These are phyloP conservation scores for Eutrema yunnanense DNA, from an alignment of 345 rosid genomes.

Conservation along the genomic window DNA sequence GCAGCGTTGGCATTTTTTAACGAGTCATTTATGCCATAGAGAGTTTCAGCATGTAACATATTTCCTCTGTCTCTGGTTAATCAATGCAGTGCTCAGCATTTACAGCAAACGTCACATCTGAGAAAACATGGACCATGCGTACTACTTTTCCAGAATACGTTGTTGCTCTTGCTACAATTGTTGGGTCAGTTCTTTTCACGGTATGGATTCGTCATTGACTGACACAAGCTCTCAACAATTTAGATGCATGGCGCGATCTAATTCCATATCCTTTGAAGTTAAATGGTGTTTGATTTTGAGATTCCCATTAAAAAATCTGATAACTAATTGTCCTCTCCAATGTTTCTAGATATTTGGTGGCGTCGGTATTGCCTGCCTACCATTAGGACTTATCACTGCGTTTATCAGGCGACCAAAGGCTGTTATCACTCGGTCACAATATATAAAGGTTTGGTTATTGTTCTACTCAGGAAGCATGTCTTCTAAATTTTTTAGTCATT, in stretches of 20 bases:
- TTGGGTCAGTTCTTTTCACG: conserved; percentile 96
- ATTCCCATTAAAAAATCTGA: neutral
- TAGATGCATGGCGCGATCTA: neutral
- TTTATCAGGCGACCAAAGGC: conserved; percentile 97
- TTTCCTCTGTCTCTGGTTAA: conserved; percentile 16
- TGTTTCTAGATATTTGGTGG: conserved; percentile 89
- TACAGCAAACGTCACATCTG: conserved; percentile 63
- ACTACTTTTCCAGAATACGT: conserved; percentile 96
- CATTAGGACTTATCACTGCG: conserved; percentile 88
- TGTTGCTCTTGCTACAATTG: conserved; percentile 98
- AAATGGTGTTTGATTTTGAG: neutral
- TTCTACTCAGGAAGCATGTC: neutral
- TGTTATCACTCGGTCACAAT: conserved; percentile 96
- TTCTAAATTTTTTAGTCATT: conserved; percentile 1
- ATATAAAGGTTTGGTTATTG: conserved; percentile 64
- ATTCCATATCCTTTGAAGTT: neutral
- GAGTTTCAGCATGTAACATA: conserved; percentile 6
- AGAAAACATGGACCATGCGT: conserved; percentile 98
- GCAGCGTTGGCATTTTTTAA: neutral
- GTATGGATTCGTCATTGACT: conserved; percentile 33
- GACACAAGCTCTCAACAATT: neutral
- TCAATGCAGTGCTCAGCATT: conserved; percentile 81
- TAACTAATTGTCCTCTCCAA: neutral
- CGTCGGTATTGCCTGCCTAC: conserved; percentile 94
- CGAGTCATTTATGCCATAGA: neutral